Conservation (phyloP, 805 yeast genomes). For the Yamadazyma tumulicola region DNA sequence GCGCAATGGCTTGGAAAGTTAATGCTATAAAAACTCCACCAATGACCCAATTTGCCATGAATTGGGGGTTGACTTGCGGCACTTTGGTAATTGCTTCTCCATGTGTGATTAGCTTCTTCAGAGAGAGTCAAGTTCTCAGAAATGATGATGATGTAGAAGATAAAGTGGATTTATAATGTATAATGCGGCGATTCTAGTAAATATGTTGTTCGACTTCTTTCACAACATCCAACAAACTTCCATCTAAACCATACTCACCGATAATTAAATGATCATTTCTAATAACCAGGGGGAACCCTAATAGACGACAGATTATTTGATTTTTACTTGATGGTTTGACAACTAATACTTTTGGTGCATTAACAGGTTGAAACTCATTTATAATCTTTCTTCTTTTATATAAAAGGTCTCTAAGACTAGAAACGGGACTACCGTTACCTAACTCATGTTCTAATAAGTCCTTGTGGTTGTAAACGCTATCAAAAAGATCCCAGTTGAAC, state of each 20-base stretch:
- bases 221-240: constrained; percentile 7
- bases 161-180: too few relatives aligned
- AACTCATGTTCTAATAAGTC: constrained; percentile 4
- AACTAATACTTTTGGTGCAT: constrained; percentile 7
- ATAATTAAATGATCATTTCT: neutral
- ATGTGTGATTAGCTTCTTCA: neutral
- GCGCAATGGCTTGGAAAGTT: constrained; percentile 58
- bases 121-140: too few relatives aligned
- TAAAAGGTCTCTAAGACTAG: constrained; percentile 1
- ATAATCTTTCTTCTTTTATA: neutral
- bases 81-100: constrained; percentile 4
- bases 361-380: constrained; percentile 6
- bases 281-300: constrained; percentile 4
- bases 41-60: constrained; percentile 22
- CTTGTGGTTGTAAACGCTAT: neutral
- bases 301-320: constrained; percentile 1
- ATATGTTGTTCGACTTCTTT: too few relatives aligned
- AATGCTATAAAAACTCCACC: constrained; percentile 42
- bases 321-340: neutral
- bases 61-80: constrained; percentile 4
- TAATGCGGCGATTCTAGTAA: too few relatives aligned
- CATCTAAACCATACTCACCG: constrained; percentile 8
- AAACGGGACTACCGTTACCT: neutral
- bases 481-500: constrained; percentile 4
- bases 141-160: neutral